A percentile compares a stretch with the other conserved stretches of the same genome.
phyloP scores from a whole-genome alignment of 2,329 filamentous ascomycete species.

The Aspergillus oerlinghausenensis region DNA sequence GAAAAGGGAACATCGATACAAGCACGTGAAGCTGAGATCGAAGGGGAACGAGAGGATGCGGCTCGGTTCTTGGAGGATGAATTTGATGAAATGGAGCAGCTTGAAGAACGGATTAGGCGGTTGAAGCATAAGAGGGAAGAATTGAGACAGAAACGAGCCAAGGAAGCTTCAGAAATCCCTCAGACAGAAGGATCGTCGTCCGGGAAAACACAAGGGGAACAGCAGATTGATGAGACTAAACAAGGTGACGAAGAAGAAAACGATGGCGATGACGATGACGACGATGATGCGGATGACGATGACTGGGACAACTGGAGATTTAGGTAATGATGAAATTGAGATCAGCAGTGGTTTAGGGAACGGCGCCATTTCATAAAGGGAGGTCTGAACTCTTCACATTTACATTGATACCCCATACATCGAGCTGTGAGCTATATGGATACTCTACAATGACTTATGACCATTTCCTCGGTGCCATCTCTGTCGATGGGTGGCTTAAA shows the following conservation, averaged over 20 bases:
- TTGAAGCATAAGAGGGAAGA: slow-evolving; percentile 69
- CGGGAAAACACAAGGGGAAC: slow-evolving; percentile 20
- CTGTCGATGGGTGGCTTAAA: neutral
- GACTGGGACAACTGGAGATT: slow-evolving; percentile 45
- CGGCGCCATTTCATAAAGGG: slow-evolving; percentile 22
- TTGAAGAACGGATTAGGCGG: slow-evolving; percentile 65
- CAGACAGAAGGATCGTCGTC: slow-evolving; percentile 22
- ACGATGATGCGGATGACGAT: slow-evolving; percentile 53
- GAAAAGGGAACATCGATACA: slow-evolving; percentile 39
- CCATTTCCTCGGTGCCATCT: slow-evolving; percentile 8
- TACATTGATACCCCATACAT: slow-evolving; percentile 33
- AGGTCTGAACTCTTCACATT: slow-evolving; percentile 23
- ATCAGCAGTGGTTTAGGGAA: slow-evolving; percentile 15
- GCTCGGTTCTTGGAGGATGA: slow-evolving; percentile 68
- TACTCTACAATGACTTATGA: slow-evolving; percentile 14
- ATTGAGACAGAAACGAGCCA: slow-evolving; percentile 45
- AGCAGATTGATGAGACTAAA: slow-evolving; percentile 32
- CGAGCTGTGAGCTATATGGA: slow-evolving; percentile 19
- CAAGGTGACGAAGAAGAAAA: slow-evolving; percentile 38
- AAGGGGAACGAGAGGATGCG: slow-evolving; percentile 73
- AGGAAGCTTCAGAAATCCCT: slow-evolving; percentile 22
- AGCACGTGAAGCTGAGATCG: slow-evolving; percentile 50
- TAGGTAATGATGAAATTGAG: slow-evolving; percentile 20
- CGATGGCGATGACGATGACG: slow-evolving; percentile 23
- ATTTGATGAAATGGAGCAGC: slow-evolving; percentile 76